These are phyloP conservation scores for Parmelia sp. DNA, from an alignment of 495 filamentous ascomycete species.

Conservation along the genomic window DNA sequence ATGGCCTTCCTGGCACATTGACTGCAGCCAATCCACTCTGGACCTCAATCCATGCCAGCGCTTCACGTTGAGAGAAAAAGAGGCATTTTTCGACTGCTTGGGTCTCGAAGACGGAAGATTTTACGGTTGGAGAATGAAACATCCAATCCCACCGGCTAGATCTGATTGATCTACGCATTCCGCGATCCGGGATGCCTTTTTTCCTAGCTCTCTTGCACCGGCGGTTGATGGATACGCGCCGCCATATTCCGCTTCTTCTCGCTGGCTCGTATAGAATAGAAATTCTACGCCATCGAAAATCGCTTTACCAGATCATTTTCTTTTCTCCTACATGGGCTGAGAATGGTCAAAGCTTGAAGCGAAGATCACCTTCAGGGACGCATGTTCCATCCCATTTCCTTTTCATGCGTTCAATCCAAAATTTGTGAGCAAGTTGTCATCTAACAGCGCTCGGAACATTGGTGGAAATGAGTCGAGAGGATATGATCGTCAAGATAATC, in stretches of 20 bases:
- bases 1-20: neutral
- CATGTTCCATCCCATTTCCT: slow-evolving; percentile 2
- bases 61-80: slow-evolving; percentile 2
- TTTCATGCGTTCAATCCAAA: neutral
- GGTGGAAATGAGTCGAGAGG: neutral
- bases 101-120: slow-evolving; percentile 1
- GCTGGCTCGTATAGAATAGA: slow-evolving; percentile 15
- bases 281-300: slow-evolving; percentile 6
- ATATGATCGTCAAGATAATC: neutral
- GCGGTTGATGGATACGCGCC: slow-evolving; percentile 14
- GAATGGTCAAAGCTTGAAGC: slow-evolving; percentile 1
- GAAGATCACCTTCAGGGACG: slow-evolving; percentile 2
- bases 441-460: slow-evolving; percentile 6
- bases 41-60: neutral
- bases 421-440: neutral
- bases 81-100: slow-evolving; percentile 8
- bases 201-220: slow-evolving; percentile 15
- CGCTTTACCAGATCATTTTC: neutral
- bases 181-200: slow-evolving; percentile 13
- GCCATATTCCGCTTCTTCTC: slow-evolving; percentile 12
- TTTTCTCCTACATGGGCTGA: slow-evolving; percentile 2
- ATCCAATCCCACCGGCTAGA: slow-evolving; percentile 3
- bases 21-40: neutral
- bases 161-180: slow-evolving; percentile 10
- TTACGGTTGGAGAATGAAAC: slow-evolving; percentile 10